Evolutionary conservation across 2,329 filamentous ascomycete species (phyloP), one percentile per base, ranked within the genome.

Genomic region (Claviceps sp.): DNA sequence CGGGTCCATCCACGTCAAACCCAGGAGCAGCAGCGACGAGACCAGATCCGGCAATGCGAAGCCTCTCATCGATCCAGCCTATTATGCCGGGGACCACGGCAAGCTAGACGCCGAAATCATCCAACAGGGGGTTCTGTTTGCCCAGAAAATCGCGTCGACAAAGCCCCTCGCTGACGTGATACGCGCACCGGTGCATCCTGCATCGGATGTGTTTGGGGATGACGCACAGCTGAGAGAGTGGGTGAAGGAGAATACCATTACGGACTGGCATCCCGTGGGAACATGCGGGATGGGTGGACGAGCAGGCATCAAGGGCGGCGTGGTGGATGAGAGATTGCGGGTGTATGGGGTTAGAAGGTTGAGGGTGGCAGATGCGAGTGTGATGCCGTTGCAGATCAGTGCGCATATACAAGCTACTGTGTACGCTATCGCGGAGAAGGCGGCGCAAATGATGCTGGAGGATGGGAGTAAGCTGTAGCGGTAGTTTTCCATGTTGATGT

Each of bases 1-100:
- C 3, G 76, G 76, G 0, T 70, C 65, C 2, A 64, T 78, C 9
- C 75, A 78, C 53, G 68, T 77, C 48, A 60, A 52, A 2, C 56
- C 62, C 2, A 50, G 56, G 14, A 50, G 51, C 14, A 47, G 50
- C 13, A 50, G 11, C 44, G 29, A 34, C 9, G 29, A 34, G 29
- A 5, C 20, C 7, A 36, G 16, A 5, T 57, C 20, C 40, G 63
- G 26, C 45, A 61, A 59, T n/a, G 62, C 50, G 51, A 60, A 47
- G 11, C 68, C 68, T 0, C 29, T 60, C 13, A 73, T 75, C 37
- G 63, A 75, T 36, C 71, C 72, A 0, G 57, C 59, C 4, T 75
- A 74, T 53, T 74, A 70, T 42, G 47, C 56, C 1, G 70, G 69
- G 0, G 36, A 56, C 0, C 58, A 66, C 22, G 74, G 73, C 0